A percentile compares a stretch with the other conserved stretches of the same genome.
These are phyloP conservation scores for Talaromyces thailandensis DNA, from an alignment of 495 filamentous ascomycete species.

Conservation along the genomic window DNA sequence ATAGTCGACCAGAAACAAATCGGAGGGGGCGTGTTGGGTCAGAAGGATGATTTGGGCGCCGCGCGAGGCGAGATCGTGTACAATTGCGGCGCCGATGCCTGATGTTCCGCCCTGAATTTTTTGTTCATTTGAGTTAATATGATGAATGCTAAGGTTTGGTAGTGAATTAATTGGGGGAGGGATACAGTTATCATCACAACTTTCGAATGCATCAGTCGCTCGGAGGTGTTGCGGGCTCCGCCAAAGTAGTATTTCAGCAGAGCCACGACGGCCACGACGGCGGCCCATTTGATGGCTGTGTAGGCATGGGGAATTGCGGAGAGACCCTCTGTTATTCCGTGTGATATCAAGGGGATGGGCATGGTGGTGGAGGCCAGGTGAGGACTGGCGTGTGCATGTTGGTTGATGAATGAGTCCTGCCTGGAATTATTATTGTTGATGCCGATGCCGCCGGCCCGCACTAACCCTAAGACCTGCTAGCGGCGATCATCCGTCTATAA, in stretches of 20 bases:
- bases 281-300: slow-evolving; percentile 47
- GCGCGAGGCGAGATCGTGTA: slow-evolving; percentile 62
- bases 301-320: slow-evolving; percentile 55
- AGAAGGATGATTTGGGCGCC: slow-evolving; percentile 91
- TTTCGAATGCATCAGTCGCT: slow-evolving; percentile 84
- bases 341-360: slow-evolving; percentile 67
- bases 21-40: slow-evolving; percentile 67
- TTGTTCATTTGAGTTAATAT: neutral
- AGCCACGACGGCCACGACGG: slow-evolving; percentile 50
- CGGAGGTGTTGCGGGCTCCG: slow-evolving; percentile 65
- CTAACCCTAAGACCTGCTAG: neutral
- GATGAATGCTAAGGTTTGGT: neutral
- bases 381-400: neutral
- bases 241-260: slow-evolving; percentile 70
- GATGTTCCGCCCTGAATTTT: slow-evolving; percentile 72
- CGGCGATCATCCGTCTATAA: neutral
- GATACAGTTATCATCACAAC: slow-evolving; percentile 83
- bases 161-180: neutral
- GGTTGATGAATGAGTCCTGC: neutral
- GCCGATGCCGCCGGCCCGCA: neutral
- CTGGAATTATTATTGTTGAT: neutral
- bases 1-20: slow-evolving; percentile 85
- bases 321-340: slow-evolving; percentile 54
- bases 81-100: slow-evolving; percentile 75
- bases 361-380: slow-evolving; percentile 35